Percentiles rank a stretch among this genome's conserved stretches.
Conservation (phyloP, 179 eudicot genomes). For the Spinacia oleracea region DNA sequence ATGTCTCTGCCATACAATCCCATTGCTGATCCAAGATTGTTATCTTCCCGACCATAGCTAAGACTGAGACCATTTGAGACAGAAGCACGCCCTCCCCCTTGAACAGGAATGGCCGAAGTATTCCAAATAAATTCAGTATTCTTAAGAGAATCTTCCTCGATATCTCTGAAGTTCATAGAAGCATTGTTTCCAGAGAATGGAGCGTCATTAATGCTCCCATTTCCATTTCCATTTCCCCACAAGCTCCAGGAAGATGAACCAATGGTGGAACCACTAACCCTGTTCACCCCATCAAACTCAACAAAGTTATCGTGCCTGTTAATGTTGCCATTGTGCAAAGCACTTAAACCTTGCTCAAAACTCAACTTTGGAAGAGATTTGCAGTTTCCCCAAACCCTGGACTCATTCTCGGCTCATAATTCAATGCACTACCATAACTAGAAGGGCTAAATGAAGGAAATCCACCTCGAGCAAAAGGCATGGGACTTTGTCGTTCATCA, state of each 20-base stretch:
- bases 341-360: constrained; percentile 42
- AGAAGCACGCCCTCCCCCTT: constrained; percentile 32
- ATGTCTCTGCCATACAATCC: constrained; percentile 32
- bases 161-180: constrained; percentile 34
- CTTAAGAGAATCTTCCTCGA: constrained; percentile 34
- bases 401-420: constrained; percentile 46
- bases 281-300: constrained; percentile 41
- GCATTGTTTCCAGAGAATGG: constrained; percentile 24
- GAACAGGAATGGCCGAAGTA: constrained; percentile 35
- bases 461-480: constrained; percentile 40
- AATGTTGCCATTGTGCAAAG: constrained; percentile 29
- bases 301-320: constrained; percentile 34
- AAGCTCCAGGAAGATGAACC: constrained; percentile 46
- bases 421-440: constrained; percentile 37
- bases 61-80: constrained; percentile 30
- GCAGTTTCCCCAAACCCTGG: constrained; percentile 39
- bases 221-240: constrained; percentile 53
- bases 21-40: constrained; percentile 26
- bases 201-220: constrained; percentile 33
- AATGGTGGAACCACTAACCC: constrained; percentile 33
- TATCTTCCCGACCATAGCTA: constrained; percentile 36
- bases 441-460: constrained; percentile 40
- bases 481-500: constrained; percentile 42
- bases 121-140: constrained; percentile 44
- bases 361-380: constrained; percentile 35